phyloP scores from a whole-genome alignment of 2,329 filamentous ascomycete species.

The Fusarium sp. region DNA sequence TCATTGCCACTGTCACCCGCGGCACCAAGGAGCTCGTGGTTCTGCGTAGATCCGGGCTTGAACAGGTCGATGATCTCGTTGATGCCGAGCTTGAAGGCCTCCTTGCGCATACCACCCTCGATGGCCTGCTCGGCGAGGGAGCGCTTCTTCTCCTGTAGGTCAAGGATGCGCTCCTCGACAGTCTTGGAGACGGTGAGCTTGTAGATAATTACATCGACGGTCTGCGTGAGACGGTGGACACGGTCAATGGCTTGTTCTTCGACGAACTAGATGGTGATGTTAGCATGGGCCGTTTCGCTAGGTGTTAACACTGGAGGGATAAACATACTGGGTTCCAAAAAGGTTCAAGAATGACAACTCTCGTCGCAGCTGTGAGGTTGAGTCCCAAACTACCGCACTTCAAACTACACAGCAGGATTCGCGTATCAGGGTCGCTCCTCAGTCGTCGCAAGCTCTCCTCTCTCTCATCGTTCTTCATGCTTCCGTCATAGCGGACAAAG shows the following conservation, averaged over 20 bases:
- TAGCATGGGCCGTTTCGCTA: slow-evolving; percentile 3
- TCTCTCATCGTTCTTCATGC: slow-evolving; percentile 93
- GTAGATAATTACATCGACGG: slow-evolving; percentile 94
- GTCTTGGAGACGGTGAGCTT: slow-evolving; percentile 89
- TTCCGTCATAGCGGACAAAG: slow-evolving; percentile 93
- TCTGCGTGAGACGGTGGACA: slow-evolving; percentile 98
- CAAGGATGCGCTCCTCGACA: slow-evolving; percentile 95
- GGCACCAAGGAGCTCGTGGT: slow-evolving; percentile 34
- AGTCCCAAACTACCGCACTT: slow-evolving; percentile 94
- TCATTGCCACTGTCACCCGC: slow-evolving; percentile 34
- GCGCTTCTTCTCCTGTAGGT: slow-evolving; percentile 93
- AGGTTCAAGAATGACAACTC: slow-evolving; percentile 95
- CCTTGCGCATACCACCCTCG: slow-evolving; percentile 82
- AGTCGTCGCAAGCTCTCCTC: slow-evolving; percentile 88
- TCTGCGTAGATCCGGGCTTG: slow-evolving; percentile 69
- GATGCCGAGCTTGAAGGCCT: slow-evolving; percentile 87
- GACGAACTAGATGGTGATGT: slow-evolving; percentile 77
- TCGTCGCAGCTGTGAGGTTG: slow-evolving; percentile 92
- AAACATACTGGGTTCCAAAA: slow-evolving; percentile 93
- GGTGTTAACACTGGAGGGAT: neutral
- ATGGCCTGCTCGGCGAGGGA: slow-evolving; percentile 93
- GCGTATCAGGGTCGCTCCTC: slow-evolving; percentile 80
- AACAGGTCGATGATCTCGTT: slow-evolving; percentile 95
- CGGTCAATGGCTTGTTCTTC: slow-evolving; percentile 99
- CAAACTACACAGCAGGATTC: slow-evolving; percentile 91